A percentile compares a stretch with the other conserved stretches of the same genome.
Evolutionary conservation across 23 red algal species (phyloP).

Genomic region (Gracilaria vermiculophylla): DNA sequence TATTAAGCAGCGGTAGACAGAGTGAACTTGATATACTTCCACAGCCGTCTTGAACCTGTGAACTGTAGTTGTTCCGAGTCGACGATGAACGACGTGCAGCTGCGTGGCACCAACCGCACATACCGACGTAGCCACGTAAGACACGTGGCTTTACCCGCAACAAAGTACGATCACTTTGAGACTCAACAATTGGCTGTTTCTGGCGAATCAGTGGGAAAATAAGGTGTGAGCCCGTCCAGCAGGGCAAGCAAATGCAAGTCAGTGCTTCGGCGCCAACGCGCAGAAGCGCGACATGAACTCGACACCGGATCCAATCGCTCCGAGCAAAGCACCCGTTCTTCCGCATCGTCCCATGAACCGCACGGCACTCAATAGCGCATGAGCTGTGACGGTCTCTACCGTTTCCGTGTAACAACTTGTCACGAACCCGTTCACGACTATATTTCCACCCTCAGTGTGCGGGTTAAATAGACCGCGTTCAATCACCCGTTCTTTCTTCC

Average conservation of each 20-base stretch:
- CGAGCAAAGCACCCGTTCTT: neutral
- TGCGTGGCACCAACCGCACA: too few species aligned
- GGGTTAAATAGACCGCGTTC: slow-evolving; percentile 54
- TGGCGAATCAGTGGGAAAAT: neutral
- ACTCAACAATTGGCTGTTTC: neutral
- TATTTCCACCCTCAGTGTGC: slow-evolving; percentile 16
- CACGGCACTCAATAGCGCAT: slow-evolving; percentile 17
- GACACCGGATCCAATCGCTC: neutral
- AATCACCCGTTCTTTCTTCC: slow-evolving; percentile 5
- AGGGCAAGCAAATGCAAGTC: neutral
- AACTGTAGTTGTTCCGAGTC: too few species aligned
- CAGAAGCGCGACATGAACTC: neutral
- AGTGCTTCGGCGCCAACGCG: neutral
- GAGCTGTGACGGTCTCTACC: neutral
- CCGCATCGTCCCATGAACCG: neutral
- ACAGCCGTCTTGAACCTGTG: too few species aligned
- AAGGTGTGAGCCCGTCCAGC: neutral
- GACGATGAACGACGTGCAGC: too few species aligned
- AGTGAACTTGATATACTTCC: too few species aligned
- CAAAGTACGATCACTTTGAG: neutral
- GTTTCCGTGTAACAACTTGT: slow-evolving; percentile 49
- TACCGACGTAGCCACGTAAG: too few species aligned
- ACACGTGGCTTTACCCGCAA: too few species aligned
- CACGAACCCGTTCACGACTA: slow-evolving; percentile 39
- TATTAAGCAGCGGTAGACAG: too few species aligned